Percentiles rank a stretch among this genome's conserved stretches.
Conservation (phyloP, 2,329 filamentous ascomycete species). For the Colletotrichum magnum region DNA sequence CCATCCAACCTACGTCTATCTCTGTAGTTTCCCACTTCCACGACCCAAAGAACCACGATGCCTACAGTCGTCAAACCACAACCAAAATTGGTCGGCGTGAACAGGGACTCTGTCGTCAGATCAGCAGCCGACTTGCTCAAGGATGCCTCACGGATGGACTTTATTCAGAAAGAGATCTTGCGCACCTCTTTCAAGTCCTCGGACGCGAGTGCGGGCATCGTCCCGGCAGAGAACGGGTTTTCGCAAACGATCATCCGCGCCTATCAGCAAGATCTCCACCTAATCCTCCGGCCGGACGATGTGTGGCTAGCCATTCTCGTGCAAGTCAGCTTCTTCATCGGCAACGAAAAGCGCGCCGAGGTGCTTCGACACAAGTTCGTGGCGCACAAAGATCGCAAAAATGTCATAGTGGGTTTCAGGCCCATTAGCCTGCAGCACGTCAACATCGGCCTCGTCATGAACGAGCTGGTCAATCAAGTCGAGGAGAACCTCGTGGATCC, state of each 20-base stretch:
- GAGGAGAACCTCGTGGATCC: not conserved
- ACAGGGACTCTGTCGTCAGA: not conserved
- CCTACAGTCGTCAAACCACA: constrained; percentile 10
- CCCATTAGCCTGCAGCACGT: not conserved
- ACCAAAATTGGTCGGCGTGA: not conserved
- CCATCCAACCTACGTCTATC: too few relatives aligned
- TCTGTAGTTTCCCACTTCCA: not conserved
- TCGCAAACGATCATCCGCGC: constrained; percentile 8
- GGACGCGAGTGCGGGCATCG: not conserved
- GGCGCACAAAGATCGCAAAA: not conserved
- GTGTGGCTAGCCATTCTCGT: constrained; percentile 6
- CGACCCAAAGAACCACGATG: constrained; percentile 3
- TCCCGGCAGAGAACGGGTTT: constrained; percentile 1
- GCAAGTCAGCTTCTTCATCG: constrained; percentile 6
- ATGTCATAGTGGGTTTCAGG: not conserved
- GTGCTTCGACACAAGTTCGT: constrained; percentile 3
- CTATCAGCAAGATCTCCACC: constrained; percentile 12
- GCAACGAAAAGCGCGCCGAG: not conserved
- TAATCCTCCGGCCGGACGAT: constrained; percentile 4
- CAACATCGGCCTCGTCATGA: not conserved
- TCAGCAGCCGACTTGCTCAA: constrained; percentile 6
- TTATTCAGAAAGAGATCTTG: not conserved
- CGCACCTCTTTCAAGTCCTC: constrained; percentile 1
- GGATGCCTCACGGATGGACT: not conserved
- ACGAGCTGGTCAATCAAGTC: not conserved